Conservation (phyloP, 805 yeast genomes). For the Cyberlindnera bimundalis region DNA sequence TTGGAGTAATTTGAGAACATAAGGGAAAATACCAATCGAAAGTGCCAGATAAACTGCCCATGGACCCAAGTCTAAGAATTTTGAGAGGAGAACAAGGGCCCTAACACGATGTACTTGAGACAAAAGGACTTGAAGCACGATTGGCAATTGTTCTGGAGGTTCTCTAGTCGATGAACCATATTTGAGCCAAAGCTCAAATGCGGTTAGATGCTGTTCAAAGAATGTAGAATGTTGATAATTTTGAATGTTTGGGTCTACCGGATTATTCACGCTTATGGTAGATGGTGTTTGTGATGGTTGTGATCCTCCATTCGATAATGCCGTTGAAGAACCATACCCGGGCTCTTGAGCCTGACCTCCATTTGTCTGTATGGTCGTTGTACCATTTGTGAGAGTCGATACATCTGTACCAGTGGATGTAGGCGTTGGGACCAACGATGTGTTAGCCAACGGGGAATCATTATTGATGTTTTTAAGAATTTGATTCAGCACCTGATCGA, state of each 20-base stretch:
- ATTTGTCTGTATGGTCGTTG: not conserved
- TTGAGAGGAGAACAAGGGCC: slow-evolving; percentile 78
- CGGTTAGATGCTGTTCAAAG: slow-evolving; percentile 93
- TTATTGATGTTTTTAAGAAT: slow-evolving; percentile 44
- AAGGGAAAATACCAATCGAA: slow-evolving; percentile 94
- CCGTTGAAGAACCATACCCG: not conserved
- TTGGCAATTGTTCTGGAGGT: slow-evolving; percentile 94
- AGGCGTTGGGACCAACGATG: not conserved
- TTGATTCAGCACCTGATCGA: slow-evolving; percentile 86
- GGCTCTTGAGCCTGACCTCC: not conserved
- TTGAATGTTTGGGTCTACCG: slow-evolving; percentile 25
- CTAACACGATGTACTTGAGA: slow-evolving; percentile 93
- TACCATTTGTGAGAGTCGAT: not conserved
- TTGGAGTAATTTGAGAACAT: slow-evolving; percentile 83
- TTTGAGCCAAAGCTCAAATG: slow-evolving; percentile 94
- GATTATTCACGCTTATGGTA: not conserved
- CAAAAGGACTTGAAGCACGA: slow-evolving; percentile 84
- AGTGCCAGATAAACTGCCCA: slow-evolving; percentile 95
- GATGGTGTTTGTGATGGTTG: not conserved
- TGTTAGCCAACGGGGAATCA: slow-evolving; percentile 3
- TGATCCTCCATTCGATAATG: not conserved
- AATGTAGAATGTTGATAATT: slow-evolving; percentile 88
- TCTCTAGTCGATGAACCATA: slow-evolving; percentile 80
- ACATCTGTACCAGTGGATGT: not conserved
- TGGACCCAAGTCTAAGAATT: slow-evolving; percentile 91